phyloP scores from a whole-genome alignment of 1,284 basidiomycete genomes.

The Irpex rosettiformis region DNA sequence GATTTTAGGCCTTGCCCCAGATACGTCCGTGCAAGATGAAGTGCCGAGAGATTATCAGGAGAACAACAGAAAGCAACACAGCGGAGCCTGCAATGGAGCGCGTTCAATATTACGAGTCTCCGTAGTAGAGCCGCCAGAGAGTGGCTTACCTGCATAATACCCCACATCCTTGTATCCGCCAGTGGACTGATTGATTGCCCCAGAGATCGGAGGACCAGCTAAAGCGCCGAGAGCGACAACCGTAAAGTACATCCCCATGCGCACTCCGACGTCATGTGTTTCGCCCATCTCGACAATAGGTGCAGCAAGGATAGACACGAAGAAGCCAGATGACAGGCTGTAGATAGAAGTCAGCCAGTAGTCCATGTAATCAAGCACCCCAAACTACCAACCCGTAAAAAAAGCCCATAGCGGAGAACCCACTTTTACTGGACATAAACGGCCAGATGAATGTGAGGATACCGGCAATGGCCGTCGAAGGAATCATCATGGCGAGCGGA shows the following conservation, averaged over 20 bases:
- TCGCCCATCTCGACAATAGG: slow-evolving; percentile 61
- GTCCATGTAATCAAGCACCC: background rate
- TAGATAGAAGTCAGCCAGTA: background rate
- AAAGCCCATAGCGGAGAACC: slow-evolving; percentile 44
- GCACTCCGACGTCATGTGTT: slow-evolving; percentile 54
- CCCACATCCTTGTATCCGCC: slow-evolving; percentile 51
- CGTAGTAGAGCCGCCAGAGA: background rate
- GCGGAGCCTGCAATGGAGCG: slow-evolving; percentile 1
- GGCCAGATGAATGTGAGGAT: slow-evolving; percentile 60
- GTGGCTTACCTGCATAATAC: slow-evolving; percentile 49
- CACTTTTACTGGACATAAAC: slow-evolving; percentile 37
- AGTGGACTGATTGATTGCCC: slow-evolving; percentile 46
- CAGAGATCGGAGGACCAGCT: slow-evolving; percentile 56
- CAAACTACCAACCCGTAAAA: slow-evolving; percentile 43
- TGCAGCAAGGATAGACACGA: slow-evolving; percentile 48
- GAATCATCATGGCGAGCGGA: slow-evolving; percentile 52
- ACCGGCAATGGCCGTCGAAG: slow-evolving; percentile 45
- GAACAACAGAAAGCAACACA: slow-evolving; percentile 9
- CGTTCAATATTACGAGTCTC: background rate
- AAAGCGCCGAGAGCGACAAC: slow-evolving; percentile 45
- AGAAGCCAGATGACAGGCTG: slow-evolving; percentile 53
- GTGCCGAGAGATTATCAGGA: slow-evolving; percentile 10
- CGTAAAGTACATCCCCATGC: slow-evolving; percentile 55
- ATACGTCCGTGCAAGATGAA: slow-evolving; percentile 5
- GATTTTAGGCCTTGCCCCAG: slow-evolving; percentile 8